A percentile compares a stretch with the other conserved stretches of the same genome.
phyloP scores from a whole-genome alignment of 1,139 yeast species.

The Chernovozyma aurita region DNA sequence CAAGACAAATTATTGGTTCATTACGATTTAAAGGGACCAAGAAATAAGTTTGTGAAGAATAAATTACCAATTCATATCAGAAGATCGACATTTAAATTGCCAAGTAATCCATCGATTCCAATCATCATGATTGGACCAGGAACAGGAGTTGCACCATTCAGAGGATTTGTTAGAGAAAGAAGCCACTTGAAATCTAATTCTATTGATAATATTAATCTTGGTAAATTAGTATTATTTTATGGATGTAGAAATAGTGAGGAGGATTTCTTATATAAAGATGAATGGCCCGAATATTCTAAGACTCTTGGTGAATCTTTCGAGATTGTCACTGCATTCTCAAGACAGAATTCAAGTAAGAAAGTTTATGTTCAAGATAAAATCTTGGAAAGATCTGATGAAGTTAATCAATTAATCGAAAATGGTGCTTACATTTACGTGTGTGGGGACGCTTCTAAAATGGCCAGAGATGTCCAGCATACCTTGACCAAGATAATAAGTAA shows the following conservation, averaged over 20 bases:
- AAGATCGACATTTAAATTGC: constrained; percentile 91
- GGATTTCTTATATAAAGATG: constrained; percentile 80
- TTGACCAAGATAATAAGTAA: constrained; percentile 59
- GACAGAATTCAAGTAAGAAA: constrained; percentile 60
- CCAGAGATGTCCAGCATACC: constrained; percentile 86
- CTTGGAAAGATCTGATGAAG: constrained; percentile 49
- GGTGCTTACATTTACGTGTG: constrained; percentile 94
- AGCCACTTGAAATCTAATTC: constrained; percentile 31
- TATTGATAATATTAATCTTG: constrained; percentile 52
- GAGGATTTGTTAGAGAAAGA: constrained; percentile 89
- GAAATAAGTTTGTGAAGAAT: constrained; percentile 48
- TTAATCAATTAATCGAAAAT: constrained; percentile 53
- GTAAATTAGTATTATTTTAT: constrained; percentile 72
- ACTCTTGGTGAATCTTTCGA: constrained; percentile 63
- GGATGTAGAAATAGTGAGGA: constrained; percentile 77
- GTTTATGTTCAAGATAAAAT: constrained; percentile 86
- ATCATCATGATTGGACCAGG: constrained; percentile 96
- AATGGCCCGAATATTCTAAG: constrained; percentile 74
- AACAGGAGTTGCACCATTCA: constrained; percentile 96
- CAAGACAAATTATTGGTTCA: constrained; percentile 43
- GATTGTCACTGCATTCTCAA: constrained; percentile 80
- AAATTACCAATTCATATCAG: constrained; percentile 90
- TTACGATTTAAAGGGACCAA: constrained; percentile 80
- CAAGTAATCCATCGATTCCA: constrained; percentile 81
- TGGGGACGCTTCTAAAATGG: constrained; percentile 97